Conservation (phyloP, 495 filamentous ascomycete genomes). For the Aspergillus biplanus region DNA sequence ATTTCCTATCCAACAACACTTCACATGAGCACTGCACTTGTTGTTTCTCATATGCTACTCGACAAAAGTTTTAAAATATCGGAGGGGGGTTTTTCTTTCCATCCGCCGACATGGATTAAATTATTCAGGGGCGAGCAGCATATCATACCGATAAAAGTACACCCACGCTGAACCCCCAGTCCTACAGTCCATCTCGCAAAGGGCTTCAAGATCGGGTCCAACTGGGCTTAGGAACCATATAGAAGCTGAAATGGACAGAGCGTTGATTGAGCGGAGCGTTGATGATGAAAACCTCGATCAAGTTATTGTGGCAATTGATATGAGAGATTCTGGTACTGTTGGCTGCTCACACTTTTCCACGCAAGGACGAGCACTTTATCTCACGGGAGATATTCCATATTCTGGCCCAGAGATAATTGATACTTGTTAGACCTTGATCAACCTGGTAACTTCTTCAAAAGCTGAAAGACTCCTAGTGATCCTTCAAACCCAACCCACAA, state of each 20-base stretch:
- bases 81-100: too few relatives aligned
- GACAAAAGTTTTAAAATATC: too few relatives aligned
- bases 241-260: not conserved
- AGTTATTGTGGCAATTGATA: slow-evolving; percentile 83
- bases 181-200: slow-evolving; percentile 10
- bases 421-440: slow-evolving; percentile 47
- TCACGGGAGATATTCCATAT: slow-evolving; percentile 80
- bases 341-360: slow-evolving; percentile 89
- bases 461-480: slow-evolving; percentile 56
- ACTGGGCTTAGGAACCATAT: slow-evolving; percentile 6
- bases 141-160: slow-evolving; percentile 17
- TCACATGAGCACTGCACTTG: too few relatives aligned
- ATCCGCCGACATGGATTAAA: slow-evolving; percentile 22
- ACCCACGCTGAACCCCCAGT: not conserved
- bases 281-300: slow-evolving; percentile 68
- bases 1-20: not conserved
- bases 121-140: slow-evolving; percentile 27
- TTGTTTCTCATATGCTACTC: too few relatives aligned
- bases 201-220: slow-evolving; percentile 1
- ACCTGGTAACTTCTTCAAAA: not conserved
- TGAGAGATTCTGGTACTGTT: slow-evolving; percentile 69
- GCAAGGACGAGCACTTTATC: slow-evolving; percentile 70
- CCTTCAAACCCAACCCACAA: slow-evolving; percentile 76
- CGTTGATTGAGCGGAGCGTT: slow-evolving; percentile 7
- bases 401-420: slow-evolving; percentile 74